These are phyloP conservation scores for Picochlorum sp. DNA, from an alignment of 139 green algal species.

Conservation along the genomic window DNA sequence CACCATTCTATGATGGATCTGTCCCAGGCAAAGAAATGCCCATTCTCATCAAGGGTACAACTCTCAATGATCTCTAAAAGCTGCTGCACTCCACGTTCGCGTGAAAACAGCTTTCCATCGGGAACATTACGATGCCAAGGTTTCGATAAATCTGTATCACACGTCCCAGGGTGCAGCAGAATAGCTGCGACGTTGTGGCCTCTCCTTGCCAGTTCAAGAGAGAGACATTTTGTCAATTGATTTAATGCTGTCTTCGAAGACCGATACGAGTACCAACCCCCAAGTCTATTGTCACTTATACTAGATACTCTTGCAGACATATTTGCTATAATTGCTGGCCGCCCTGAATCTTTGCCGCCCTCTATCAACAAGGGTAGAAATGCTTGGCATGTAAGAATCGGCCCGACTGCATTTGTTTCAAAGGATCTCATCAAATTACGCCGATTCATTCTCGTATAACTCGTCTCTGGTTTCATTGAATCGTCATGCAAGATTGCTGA, in stretches of 20 bases:
- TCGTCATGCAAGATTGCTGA: constrained; percentile 58
- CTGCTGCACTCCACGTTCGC: constrained; percentile 46
- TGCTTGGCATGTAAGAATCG: constrained; percentile 56
- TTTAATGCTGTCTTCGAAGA: constrained; percentile 73
- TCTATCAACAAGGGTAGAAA: constrained; percentile 41
- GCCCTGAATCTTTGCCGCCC: constrained; percentile 4
- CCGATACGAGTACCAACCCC: constrained; percentile 81
- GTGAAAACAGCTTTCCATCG: constrained; percentile 66
- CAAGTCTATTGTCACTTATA: constrained; percentile 63
- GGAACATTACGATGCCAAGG: constrained; percentile 70
- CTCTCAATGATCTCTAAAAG: constrained; percentile 62
- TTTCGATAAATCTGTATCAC: constrained; percentile 61
- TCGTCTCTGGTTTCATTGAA: constrained; percentile 58
- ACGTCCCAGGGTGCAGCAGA: constrained; percentile 77
- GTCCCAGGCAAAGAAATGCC: constrained; percentile 64
- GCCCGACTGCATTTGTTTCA: constrained; percentile 63
- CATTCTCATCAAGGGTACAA: constrained; percentile 35
- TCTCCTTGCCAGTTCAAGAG: constrained; percentile 55
- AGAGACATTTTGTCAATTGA: constrained; percentile 63
- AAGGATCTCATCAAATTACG: constrained; percentile 44
- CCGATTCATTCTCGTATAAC: constrained; percentile 36
- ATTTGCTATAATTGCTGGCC: constrained; percentile 57
- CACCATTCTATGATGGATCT: constrained; percentile 59
- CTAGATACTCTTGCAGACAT: constrained; percentile 63
- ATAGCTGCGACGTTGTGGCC: constrained; percentile 44